These are phyloP conservation scores for Scheffersomyces parashehatae DNA, from an alignment of 1,139 yeast genomes.

Conservation along the genomic window DNA sequence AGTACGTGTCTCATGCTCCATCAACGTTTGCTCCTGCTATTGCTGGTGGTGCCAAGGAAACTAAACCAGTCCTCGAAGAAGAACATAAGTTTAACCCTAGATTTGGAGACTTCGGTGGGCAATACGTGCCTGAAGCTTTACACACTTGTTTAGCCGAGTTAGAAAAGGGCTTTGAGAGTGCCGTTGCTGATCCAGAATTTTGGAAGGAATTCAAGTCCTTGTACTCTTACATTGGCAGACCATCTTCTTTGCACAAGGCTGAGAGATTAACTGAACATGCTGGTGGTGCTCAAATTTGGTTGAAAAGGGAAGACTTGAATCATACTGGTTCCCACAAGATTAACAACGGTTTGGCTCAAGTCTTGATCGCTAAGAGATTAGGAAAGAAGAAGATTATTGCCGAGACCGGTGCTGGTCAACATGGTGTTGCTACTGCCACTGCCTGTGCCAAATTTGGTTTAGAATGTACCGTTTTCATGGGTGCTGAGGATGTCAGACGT, in stretches of 20 bases:
- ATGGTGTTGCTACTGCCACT: constrained; percentile 99
- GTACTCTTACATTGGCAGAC: constrained; percentile 91
- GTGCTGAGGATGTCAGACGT: constrained; percentile 98
- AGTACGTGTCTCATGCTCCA: constrained; percentile 40
- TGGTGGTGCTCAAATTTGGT: constrained; percentile 98
- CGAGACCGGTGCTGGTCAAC: constrained; percentile 99
- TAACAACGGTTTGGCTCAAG: constrained; percentile 95
- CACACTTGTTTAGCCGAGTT: constrained; percentile 89
- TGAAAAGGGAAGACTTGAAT: constrained; percentile 95
- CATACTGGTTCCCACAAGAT: constrained; percentile 98
- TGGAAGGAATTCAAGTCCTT: constrained; percentile 89
- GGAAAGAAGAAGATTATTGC: constrained; percentile 93
- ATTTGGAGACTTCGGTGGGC: constrained; percentile 98
- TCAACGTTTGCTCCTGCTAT: constrained; percentile 25
- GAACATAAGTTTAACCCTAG: constrained; percentile 61
- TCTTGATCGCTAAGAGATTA: constrained; percentile 83
- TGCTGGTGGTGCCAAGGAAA: constrained; percentile 22
- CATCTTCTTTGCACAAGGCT: constrained; percentile 88
- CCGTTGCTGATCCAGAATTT: constrained; percentile 83
- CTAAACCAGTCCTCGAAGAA: constrained; percentile 53
- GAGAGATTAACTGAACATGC: constrained; percentile 85
- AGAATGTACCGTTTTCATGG: constrained; percentile 97
- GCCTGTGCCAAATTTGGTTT: constrained; percentile 98
- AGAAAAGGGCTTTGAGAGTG: constrained; percentile 82
- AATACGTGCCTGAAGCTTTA: constrained; percentile 95